Base-by-base conservation (phyloP, 75 land plant species). In the Gnetum montanum region DNA sequence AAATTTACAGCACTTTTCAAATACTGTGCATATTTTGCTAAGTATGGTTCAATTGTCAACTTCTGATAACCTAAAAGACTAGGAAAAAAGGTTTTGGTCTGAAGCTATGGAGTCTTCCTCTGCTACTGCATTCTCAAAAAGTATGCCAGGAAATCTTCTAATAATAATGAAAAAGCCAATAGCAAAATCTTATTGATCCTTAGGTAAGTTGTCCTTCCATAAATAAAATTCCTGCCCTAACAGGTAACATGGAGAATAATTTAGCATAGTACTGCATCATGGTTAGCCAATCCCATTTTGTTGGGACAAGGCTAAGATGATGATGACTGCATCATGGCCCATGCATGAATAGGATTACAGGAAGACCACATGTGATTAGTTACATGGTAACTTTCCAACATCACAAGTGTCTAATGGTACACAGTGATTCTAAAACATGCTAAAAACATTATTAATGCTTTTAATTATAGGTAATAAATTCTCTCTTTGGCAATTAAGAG, bases 141-240 rank as follows among this genome's bases (percentile, higher is more conserved):
- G 40, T 20, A 31, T 37, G 58, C 76, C 75, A 54, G 60, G 70
- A 30, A 33, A 41, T 52, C 98, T 78, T 48, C 76, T 80, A 43
- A 94, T 85, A 23, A 85, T 87, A 45, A 59, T 85, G 59, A 90
- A 90, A 67, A 75, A 94, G 12, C 76, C 82, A 5, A 59, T 72
- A 26, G 80, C 96, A 43, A 68, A 70, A 11, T 80, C 64, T 52
- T 69, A 73, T 58, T 94, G 56, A 35, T 77, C 69, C 26, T 74
- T 70, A 25, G 47, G 49, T 52, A 89, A 61, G 44, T 46, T 77
- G 36, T 34, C 24, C 52, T 68, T 86, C 96, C 96, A 90, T 34
- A 79, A 31, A 28, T 77, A 63, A 65, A 90, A 90, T 69, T 90
- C 96, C 96, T 90, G 46, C 16, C 31, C 31, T 53, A 18, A 6